These are phyloP conservation scores for Thamnidium elegans DNA, from an alignment of 192 early-diverging fungal species.

Conservation along the genomic window DNA sequence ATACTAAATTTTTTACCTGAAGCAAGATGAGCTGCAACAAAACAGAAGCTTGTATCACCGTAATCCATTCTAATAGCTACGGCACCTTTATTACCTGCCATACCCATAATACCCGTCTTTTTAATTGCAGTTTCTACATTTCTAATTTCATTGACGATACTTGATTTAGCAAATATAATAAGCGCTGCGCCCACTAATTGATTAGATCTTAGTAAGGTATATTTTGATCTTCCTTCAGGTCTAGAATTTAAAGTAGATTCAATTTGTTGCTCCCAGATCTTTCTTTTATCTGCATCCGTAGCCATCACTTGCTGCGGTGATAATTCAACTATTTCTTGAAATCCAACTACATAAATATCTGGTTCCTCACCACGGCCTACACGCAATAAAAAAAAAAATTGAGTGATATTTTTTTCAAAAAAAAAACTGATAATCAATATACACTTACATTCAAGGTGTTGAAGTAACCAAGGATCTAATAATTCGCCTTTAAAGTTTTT, in stretches of 20 bases:
- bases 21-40: slow-evolving; percentile 93
- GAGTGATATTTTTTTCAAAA: neutral
- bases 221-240: slow-evolving; percentile 41
- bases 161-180: slow-evolving; percentile 79
- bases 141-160: slow-evolving; percentile 66
- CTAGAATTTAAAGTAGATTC: slow-evolving; percentile 46
- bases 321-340: slow-evolving; percentile 97
- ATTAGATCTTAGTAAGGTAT: slow-evolving; percentile 79
- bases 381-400: neutral
- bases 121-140: slow-evolving; percentile 79
- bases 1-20: slow-evolving; percentile 55
- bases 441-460: slow-evolving; percentile 38
- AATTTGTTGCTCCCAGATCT: slow-evolving; percentile 49
- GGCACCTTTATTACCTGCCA: slow-evolving; percentile 97
- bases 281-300: slow-evolving; percentile 59
- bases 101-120: slow-evolving; percentile 95
- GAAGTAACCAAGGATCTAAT: slow-evolving; percentile 63
- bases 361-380: slow-evolving; percentile 44
- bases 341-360: slow-evolving; percentile 83
- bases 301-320: slow-evolving; percentile 66
- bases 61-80: slow-evolving; percentile 87
- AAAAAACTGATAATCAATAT: neutral
- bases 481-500: slow-evolving; percentile 60
- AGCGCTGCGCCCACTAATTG: slow-evolving; percentile 91
- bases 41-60: slow-evolving; percentile 83